Base-by-base conservation (phyloP, 768 basidiomycete species). In the Tricholomella constricta region DNA sequence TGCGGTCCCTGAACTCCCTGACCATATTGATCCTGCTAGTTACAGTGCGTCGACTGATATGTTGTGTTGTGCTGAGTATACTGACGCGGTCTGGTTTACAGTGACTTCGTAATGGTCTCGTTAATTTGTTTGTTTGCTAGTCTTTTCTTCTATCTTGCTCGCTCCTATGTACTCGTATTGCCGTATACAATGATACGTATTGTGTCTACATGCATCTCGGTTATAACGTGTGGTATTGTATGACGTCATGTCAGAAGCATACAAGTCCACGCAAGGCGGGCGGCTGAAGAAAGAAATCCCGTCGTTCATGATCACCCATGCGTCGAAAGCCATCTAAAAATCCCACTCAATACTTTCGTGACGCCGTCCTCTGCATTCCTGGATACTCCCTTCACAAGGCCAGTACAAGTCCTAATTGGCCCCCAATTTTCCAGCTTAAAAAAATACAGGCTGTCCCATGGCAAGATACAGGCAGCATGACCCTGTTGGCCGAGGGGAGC, bases 1-100 rank as follows among this genome's bases (percentile, higher is more conserved):
- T 26, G 94, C 93, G 27, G 94, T 99, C 36, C 88, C 95, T 4
- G 94, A 96, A 66, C 76, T 99, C 49, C 96, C 96, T 17, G 92
- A 94, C 45, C 88, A 89, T 63, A 92, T 98, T 61, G 94, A 97
- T 65, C 89, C 94, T 37, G 88, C 94, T 32, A 94, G 87, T 60
- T 98, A 98, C 80, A 98, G 93, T 95, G 63, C 69, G 91, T 85
- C 15, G 46, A 51, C 31, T 42, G 48, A 52, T 36, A 26, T 53
- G 15, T 54, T 51, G 26, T 31, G 17, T 0, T 9, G 15, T 29
- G 6, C 4, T 36, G 27, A 15, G 31, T 27, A 19, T 48, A 43
- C 37, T 52, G 12, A 56, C 37, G 5, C 31, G 32, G 11, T 31
- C 31, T 51, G 26, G n/a, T 37, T 23, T 54, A 45, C 44, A 66